Evolutionary conservation across 163 green algal genomes (phyloP).

Genomic region (Chloromonas sp.): DNA sequence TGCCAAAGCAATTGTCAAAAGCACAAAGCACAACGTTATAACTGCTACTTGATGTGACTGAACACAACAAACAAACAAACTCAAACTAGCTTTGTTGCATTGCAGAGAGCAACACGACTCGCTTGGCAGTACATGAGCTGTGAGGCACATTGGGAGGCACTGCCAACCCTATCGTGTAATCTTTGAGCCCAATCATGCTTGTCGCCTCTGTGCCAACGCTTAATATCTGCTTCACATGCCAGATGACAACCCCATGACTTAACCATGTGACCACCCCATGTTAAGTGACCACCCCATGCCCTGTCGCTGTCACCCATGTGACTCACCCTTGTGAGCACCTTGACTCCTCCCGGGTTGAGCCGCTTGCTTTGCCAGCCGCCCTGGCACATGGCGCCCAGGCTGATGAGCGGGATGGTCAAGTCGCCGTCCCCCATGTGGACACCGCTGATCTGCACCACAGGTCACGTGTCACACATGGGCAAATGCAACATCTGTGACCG

Average conservation of each 20-base stretch:
- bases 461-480: background rate
- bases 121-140: background rate
- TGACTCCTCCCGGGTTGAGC: constrained; percentile 63
- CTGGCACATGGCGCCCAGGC: constrained; percentile 60
- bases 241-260: background rate
- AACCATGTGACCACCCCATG: background rate
- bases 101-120: background rate
- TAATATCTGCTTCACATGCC: background rate
- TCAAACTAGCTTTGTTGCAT: too few species aligned
- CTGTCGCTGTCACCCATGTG: background rate
- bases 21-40: too few species aligned
- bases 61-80: too few species aligned
- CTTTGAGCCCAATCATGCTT: background rate
- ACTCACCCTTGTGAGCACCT: constrained; percentile 7
- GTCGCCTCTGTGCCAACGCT: background rate
- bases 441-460: constrained; percentile 19
- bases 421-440: constrained; percentile 53
- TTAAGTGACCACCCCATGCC: background rate
- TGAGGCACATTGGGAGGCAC: too few species aligned
- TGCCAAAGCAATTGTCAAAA: too few species aligned
- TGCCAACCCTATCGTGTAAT: background rate
- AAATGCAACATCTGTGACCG: background rate
- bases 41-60: too few species aligned
- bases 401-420: constrained; percentile 73
- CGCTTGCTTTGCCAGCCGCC: constrained; percentile 49